A percentile compares a stretch with the other conserved stretches of the same genome.
phyloP scores from a whole-genome alignment of 1,139 yeast genomes.

The Suhomyces maxii region DNA sequence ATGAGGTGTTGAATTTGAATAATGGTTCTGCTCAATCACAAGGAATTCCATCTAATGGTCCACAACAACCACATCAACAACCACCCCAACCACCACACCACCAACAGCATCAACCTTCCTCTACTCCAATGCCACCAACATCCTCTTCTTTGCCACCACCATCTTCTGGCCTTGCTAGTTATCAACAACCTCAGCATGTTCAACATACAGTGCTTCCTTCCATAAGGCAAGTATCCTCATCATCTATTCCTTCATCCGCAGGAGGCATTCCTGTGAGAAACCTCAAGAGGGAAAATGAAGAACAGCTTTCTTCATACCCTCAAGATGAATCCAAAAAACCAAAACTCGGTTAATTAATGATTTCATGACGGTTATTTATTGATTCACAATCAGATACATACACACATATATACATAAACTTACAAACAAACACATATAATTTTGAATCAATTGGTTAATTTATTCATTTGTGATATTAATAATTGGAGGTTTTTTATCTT shows the following conservation, averaged over 20 bases:
- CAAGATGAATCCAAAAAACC: constrained; percentile 13
- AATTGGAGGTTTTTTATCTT: constrained; percentile 4
- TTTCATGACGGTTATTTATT: constrained; percentile 5
- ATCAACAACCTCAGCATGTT: constrained; percentile 1
- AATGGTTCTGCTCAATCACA: constrained; percentile 3
- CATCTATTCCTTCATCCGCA: constrained; percentile 10
- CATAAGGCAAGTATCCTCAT: constrained; percentile 11
- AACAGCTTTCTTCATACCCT: constrained; percentile 1
- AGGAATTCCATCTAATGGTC: not conserved
- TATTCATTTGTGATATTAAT: constrained; percentile 3
- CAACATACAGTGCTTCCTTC: constrained; percentile 14
- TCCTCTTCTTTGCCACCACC: constrained; percentile 4
- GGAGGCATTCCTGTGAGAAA: constrained; percentile 20
- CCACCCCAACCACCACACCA: not conserved
- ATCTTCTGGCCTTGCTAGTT: not conserved
- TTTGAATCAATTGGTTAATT: constrained; percentile 9
- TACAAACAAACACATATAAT: constrained; percentile 10
- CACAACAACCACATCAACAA: not conserved
- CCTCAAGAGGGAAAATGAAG: constrained; percentile 27
- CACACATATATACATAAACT: no score
- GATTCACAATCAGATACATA: not conserved
- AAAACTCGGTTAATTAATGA: constrained; percentile 10
- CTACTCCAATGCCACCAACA: constrained; percentile 3
- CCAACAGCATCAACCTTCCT: not conserved
- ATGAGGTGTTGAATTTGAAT: constrained; percentile 34